Base-by-base conservation (phyloP, 106 monocot genomes). In the Hemerocallis citrina region DNA sequence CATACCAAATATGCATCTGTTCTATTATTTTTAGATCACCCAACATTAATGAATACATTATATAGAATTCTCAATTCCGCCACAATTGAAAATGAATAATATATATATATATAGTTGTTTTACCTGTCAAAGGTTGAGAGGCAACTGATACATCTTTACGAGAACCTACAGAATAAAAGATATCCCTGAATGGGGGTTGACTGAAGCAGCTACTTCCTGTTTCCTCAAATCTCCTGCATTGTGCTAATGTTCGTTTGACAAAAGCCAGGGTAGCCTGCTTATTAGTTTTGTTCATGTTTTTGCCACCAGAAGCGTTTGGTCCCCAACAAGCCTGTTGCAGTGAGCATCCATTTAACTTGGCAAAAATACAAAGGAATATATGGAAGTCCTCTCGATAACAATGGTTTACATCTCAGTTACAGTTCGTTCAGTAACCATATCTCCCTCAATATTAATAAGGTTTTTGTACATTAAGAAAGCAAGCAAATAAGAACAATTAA, bases 161-260 rank as follows among this genome's bases (percentile, higher is more conserved):
- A 64, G 74, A 77, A 46, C 68, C 39, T 52, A 62, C 54, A 47
- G 59, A 55, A 32, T 23, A 27, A 34, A 85, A 77, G 22, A 78
- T 74, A 30, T 81, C 81, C 76, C 52, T 81, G 37, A 81, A 86
- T 54, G 57, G 16, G 48, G 71, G 67, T 21, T 72, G 74, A 37
- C 64, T 51, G 60, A 81, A 86, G 39, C 77, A 74, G 48, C 81
- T 81, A 13, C 29, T 71, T n/a, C 71, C 68, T 28, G 73, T 72
- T 27, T 74, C 57, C 65, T 86, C 71, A 62, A 72, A 86, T 34
- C 75, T 74, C 23, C 49, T 41, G 32, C 57, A 74, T 62, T 81
- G 58, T 61, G 62, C 75, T 57, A 86, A 71, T 61, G 75, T 74
- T 37, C 74, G 51, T 41, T 60, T 77, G 24, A 81, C 57, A 64